Evolutionary conservation across 2,329 filamentous ascomycete genomes (phyloP).

Genomic region (Trichoderma sp.): DNA sequence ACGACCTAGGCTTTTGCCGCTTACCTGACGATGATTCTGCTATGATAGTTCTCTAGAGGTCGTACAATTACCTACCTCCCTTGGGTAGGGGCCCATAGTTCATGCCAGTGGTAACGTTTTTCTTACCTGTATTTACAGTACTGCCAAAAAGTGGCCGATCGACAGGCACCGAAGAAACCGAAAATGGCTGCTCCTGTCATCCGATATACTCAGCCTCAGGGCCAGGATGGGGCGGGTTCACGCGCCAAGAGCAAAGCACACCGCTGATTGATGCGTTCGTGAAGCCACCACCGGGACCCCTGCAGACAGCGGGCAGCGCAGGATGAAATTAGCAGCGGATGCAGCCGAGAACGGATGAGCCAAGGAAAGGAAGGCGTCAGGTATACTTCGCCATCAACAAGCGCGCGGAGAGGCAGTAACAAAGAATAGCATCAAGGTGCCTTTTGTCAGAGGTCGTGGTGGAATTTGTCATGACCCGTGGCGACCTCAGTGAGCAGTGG

Average conservation of each 20-base stretch:
- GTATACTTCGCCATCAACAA: slow-evolving; percentile 11
- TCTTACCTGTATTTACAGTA: not conserved
- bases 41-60: not conserved
- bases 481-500: not conserved
- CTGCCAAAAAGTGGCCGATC: slow-evolving; percentile 7
- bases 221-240: not conserved
- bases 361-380: not conserved
- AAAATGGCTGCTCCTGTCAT: not conserved
- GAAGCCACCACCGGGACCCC: not conserved
- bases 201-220: slow-evolving; percentile 19
- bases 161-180: slow-evolving; percentile 9
- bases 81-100: not conserved
- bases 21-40: not conserved
- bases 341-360: slow-evolving; percentile 1
- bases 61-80: not conserved
- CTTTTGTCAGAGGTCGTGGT: not conserved
- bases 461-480: not conserved
- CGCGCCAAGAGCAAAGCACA: slow-evolving; percentile 8
- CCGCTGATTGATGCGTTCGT: slow-evolving; percentile 11
- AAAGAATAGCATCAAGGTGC: not conserved
- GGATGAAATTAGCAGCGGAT: slow-evolving; percentile 15
- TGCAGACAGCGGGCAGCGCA: not conserved
- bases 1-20: not conserved
- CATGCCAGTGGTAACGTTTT: not conserved
- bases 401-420: slow-evolving; percentile 10